Evolutionary conservation across 768 basidiomycete genomes (phyloP).

Genomic region (Trametes maxima): DNA sequence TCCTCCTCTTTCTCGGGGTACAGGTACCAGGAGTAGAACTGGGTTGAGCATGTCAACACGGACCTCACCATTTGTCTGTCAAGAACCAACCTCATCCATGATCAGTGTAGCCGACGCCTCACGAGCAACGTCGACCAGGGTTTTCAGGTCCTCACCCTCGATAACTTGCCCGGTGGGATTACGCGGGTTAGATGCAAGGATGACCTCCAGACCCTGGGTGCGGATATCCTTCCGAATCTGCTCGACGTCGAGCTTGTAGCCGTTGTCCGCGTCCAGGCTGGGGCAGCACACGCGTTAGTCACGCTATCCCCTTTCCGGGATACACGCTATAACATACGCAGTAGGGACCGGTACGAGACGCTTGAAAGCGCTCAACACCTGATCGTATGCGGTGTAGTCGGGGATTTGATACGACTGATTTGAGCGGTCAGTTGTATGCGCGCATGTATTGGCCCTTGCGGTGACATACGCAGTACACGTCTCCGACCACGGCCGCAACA

Average conservation of each 20-base stretch:
- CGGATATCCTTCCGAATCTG: constrained; percentile 79
- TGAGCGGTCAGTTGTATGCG: constrained; percentile 12
- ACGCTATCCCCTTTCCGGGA: not conserved
- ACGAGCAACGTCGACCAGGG: constrained; percentile 70
- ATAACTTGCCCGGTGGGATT: constrained; percentile 95
- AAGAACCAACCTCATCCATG: constrained; percentile 67
- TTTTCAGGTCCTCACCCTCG: constrained; percentile 79
- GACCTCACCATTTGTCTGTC: not conserved
- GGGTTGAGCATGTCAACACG: not conserved
- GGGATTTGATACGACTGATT: constrained; percentile 83
- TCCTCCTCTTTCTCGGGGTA: constrained; percentile 80
- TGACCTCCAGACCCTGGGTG: constrained; percentile 81
- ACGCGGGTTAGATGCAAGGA: constrained; percentile 92
- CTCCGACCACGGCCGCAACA: constrained; percentile 88
- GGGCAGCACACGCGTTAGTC: not conserved
- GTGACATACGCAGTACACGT: constrained; percentile 63
- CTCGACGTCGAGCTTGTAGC: constrained; percentile 78
- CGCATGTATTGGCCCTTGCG: not conserved
- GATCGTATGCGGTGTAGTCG: constrained; percentile 89
- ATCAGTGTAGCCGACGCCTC: constrained; percentile 79
- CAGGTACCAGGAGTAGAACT: constrained; percentile 97
- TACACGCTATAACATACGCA: constrained; percentile 50
- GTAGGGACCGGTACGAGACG: constrained; percentile 91
- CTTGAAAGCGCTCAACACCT: constrained; percentile 83
- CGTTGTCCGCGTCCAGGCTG: constrained; percentile 48